phyloP scores from a whole-genome alignment of 2,329 filamentous ascomycete genomes.

The Clonostachys rosea region DNA sequence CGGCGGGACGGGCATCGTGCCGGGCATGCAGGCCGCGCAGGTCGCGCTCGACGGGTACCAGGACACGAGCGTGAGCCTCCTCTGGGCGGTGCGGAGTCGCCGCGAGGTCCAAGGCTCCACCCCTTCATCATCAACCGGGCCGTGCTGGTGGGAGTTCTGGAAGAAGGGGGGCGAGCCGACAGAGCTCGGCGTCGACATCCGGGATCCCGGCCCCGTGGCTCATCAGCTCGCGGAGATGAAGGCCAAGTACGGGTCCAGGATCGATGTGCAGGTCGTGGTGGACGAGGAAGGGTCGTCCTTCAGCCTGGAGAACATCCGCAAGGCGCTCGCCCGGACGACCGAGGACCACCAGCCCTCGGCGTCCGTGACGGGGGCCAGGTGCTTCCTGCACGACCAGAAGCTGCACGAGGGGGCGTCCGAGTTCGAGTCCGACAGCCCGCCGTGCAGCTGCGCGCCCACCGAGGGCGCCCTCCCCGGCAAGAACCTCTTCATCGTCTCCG shows the following conservation, averaged over 20 bases:
- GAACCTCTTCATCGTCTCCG: conserved; percentile 78
- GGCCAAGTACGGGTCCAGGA: conserved; percentile 42
- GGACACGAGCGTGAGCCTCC: conserved; percentile 51
- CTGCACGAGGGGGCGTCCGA: conserved; percentile 20
- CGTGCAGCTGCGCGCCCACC: conserved; percentile 15
- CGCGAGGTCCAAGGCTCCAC: conserved; percentile 37
- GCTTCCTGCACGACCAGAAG: conserved; percentile 20
- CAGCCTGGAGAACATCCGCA: conserved; percentile 39
- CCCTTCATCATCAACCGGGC: not conserved
- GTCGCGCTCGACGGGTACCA: conserved; percentile 43
- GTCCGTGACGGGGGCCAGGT: conserved; percentile 6
- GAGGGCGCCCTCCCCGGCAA: conserved; percentile 30
- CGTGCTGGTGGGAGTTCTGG: conserved; percentile 17
- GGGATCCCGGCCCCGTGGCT: conserved; percentile 44
- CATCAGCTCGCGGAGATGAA: conserved; percentile 56
- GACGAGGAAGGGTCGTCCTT: conserved; percentile 75
- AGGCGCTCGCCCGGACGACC: conserved; percentile 12
- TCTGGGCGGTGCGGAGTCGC: conserved; percentile 74
- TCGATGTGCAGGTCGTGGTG: conserved; percentile 72
- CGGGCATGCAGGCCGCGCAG: conserved; percentile 76
- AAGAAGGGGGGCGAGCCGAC: conserved; percentile 5
- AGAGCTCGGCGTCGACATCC: conserved; percentile 6
- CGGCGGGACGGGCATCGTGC: conserved; percentile 88
- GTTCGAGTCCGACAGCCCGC: conserved; percentile 16
- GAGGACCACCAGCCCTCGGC: conserved; percentile 2